These are phyloP conservation scores for Phaeosphaeriaceae sp. DNA, from an alignment of 2,329 filamentous ascomycete genomes.

Conservation along the genomic window DNA sequence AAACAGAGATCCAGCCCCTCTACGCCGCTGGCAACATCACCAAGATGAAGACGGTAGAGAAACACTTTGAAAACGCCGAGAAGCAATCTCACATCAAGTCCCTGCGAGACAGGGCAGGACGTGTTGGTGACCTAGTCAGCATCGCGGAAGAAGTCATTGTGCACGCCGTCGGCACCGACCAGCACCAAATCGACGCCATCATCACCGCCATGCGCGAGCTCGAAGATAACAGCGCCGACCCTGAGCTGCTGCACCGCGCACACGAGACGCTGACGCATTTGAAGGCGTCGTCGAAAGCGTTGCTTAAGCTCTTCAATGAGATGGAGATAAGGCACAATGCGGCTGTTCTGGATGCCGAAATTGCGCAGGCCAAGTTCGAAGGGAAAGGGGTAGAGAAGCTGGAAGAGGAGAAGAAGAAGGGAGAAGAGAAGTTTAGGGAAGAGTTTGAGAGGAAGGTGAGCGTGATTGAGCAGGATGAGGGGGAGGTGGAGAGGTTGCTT, in stretches of 20 bases:
- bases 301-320: constrained; percentile 52
- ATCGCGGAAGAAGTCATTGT: constrained; percentile 60
- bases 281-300: constrained; percentile 48
- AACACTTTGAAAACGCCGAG: constrained; percentile 57
- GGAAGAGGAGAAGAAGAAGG: constrained; percentile 43
- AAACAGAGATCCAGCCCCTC: constrained; percentile 59
- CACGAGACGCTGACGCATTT: constrained; percentile 43
- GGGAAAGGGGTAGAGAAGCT: constrained; percentile 52
- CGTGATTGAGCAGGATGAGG: constrained; percentile 45
- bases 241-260: constrained; percentile 32
- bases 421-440: constrained; percentile 40
- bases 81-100: constrained; percentile 58
- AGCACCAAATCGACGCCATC: constrained; percentile 58
- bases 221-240: constrained; percentile 39
- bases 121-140: constrained; percentile 59
- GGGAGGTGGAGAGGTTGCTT: constrained; percentile 37
- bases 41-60: constrained; percentile 57
- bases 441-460: constrained; percentile 49
- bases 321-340: constrained; percentile 60
- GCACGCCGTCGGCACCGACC: constrained; percentile 59
- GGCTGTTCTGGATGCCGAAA: constrained; percentile 61
- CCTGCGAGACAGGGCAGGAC: constrained; percentile 56
- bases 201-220: constrained; percentile 50
- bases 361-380: constrained; percentile 59
- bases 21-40: constrained; percentile 60